These are phyloP conservation scores for Spathaspora hagerdaliae DNA, from an alignment of 805 yeast genomes.

Conservation along the genomic window DNA sequence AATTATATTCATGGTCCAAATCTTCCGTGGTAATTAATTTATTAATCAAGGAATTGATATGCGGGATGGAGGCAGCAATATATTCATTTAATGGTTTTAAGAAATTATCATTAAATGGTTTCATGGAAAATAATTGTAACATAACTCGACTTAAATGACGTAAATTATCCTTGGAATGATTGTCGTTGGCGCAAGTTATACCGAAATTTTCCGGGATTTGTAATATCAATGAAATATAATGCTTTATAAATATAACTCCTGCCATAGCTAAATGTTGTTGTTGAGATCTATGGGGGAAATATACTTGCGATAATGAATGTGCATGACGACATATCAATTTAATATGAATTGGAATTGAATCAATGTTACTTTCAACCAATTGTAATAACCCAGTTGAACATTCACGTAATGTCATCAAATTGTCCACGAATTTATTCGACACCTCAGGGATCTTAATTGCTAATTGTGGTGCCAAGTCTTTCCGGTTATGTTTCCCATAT, in stretches of 20 bases:
- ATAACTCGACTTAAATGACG: constrained; percentile 54
- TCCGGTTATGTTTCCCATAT: constrained; percentile 32
- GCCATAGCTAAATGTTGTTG: constrained; percentile 60
- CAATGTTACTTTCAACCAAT: constrained; percentile 41
- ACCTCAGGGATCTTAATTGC: constrained; percentile 84
- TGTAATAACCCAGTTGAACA: constrained; percentile 58
- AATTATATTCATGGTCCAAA: constrained; percentile 55
- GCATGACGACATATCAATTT: constrained; percentile 31
- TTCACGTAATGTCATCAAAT: constrained; percentile 73
- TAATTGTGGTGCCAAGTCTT: constrained; percentile 48
- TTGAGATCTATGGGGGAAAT: constrained; percentile 57
- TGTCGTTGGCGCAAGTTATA: constrained; percentile 27
- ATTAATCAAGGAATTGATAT: constrained; percentile 42
- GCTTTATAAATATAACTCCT: constrained; percentile 59
- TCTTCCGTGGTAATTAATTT: constrained; percentile 52
- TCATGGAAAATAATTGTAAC: constrained; percentile 63
- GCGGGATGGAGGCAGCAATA: constrained; percentile 47
- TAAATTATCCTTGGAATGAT: constrained; percentile 45
- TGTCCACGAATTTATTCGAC: constrained; percentile 62
- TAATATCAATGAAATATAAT: constrained; percentile 45
- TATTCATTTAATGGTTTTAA: constrained; percentile 79
- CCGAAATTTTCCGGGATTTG: constrained; percentile 57
- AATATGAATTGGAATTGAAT: constrained; percentile 34
- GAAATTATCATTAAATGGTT: constrained; percentile 66
- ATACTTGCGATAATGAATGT: constrained; percentile 35